Evolutionary conservation across 305 asterid species (phyloP), one percentile per base, ranked within the genome.

Genomic region (Stenogyne calaminthoides): DNA sequence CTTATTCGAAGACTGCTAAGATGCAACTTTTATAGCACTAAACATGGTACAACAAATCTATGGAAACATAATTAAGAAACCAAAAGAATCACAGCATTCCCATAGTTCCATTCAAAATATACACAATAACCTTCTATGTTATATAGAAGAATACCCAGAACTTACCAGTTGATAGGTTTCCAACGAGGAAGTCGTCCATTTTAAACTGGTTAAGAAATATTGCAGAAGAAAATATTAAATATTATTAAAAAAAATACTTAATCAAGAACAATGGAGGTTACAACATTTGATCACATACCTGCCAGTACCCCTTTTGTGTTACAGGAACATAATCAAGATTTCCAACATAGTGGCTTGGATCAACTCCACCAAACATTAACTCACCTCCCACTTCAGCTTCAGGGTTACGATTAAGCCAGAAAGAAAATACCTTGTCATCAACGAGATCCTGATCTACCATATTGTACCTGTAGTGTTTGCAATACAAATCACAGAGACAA

Each of bases 251-350:
- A 20, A 34, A 15, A 25, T 18, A 19, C 15, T 25, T 36, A 18
- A 69, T 39, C 42, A 25, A 59, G 51, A 64, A 46, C 10, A 49
- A 75, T 11, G 11, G 55, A 70, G n/a, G 67, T 1, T 9, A 27
- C 34, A 14, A 25, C 6, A 46, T 67, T 16, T 51, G 6, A 62
- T 62, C 22, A 76, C 14, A 46, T 84, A 91, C 98, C 92, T 93
- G 97, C 98, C 97, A 93, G 82, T 91, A 91, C 8, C 98, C 96
- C 77, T 93, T 93, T 74, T 81, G 70, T 0, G 96, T 86, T 36
- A 93, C 83, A 0, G 96, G 94, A 74, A 86, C 96, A 68, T 86
- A 93, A 40, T 80, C 85, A 62, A 91, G 98, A 18, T 85, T 19
- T 40, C 98, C 98, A 71, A 76, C 84, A 83, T 76, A 93, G 83